phyloP scores from a whole-genome alignment of 371 early-diverging fungal genomes.

The Vairimorpha ceranae region DNA sequence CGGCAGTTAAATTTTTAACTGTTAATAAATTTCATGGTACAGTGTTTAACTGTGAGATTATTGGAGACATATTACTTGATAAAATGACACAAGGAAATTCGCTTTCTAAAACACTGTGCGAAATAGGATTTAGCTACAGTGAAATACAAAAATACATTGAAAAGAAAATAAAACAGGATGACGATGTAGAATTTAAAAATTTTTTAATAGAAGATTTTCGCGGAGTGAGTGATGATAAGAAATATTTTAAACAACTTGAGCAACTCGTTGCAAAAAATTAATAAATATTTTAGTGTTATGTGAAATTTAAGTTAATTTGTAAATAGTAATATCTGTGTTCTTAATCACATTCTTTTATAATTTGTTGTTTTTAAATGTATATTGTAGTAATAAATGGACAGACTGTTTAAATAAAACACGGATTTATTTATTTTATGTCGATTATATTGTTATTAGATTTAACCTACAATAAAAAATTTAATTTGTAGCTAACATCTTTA shows the following conservation, averaged over 20 bases:
- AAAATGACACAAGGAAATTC: conserved; percentile 13
- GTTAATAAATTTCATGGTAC: conserved; percentile 9
- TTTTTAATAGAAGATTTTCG: conserved; percentile 17
- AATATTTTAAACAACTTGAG: not conserved
- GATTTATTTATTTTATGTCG: too few species aligned
- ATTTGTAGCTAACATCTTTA: too few species aligned
- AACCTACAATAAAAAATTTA: too few species aligned
- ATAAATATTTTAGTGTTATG: too few species aligned
- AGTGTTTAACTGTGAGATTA: conserved; percentile 21
- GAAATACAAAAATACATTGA: conserved; percentile 27
- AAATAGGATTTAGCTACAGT: conserved; percentile 16
- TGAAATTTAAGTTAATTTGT: too few species aligned
- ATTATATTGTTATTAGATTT: too few species aligned
- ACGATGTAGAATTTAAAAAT: conserved; percentile 19
- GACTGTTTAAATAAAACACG: too few species aligned
- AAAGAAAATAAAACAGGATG: conserved; percentile 25
- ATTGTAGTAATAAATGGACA: too few species aligned
- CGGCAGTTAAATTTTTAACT: conserved; percentile 7
- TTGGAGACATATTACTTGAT: conserved; percentile 22
- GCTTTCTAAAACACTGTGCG: not conserved
- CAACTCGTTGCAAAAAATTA: too few species aligned
- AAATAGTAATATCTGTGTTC: too few species aligned
- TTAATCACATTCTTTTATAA: too few species aligned
- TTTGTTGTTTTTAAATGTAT: too few species aligned
- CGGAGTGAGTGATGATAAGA: conserved; percentile 2